Evolutionary conservation across 495 filamentous ascomycete species (phyloP).

Genomic region (Parathielavia appendiculata): DNA sequence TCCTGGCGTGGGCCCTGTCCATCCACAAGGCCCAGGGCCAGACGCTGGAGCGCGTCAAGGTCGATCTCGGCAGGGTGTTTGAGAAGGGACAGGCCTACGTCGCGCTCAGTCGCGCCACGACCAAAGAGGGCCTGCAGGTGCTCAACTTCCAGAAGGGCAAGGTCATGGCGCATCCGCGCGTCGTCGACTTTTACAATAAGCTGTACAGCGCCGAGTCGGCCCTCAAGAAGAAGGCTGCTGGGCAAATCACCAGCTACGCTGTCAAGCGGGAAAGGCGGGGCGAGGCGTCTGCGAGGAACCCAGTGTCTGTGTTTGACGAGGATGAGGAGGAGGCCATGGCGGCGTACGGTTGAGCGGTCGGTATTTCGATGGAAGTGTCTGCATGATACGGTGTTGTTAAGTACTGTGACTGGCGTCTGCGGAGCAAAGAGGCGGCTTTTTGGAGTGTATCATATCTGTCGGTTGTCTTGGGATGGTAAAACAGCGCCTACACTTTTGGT

Average conservation of each 20-base stretch:
- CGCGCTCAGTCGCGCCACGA: conserved; percentile 77
- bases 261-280: conserved; percentile 15
- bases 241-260: conserved; percentile 31
- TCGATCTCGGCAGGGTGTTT: conserved; percentile 86
- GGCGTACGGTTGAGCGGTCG: conserved; percentile 30
- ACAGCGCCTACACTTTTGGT: neutral
- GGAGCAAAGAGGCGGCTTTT: neutral
- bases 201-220: conserved; percentile 58
- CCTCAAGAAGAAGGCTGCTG: conserved; percentile 24
- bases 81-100: conserved; percentile 93
- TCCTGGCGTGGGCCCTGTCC: conserved; percentile 91
- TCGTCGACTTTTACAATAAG: conserved; percentile 76
- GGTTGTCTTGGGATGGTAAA: neutral
- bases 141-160: conserved; percentile 81
- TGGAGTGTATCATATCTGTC: neutral
- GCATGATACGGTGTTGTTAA: conserved; percentile 11
- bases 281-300: neutral
- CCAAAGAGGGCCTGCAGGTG: conserved; percentile 82
- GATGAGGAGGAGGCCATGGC: conserved; percentile 40
- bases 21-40: conserved; percentile 99
- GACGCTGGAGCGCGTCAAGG: conserved; percentile 89
- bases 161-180: conserved; percentile 89
- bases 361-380: neutral
- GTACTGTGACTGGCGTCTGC: conserved; percentile 6
- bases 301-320: conserved; percentile 21